Base-by-base conservation (phyloP, 2,329 filamentous ascomycete genomes). In the Cytospora piceae region DNA sequence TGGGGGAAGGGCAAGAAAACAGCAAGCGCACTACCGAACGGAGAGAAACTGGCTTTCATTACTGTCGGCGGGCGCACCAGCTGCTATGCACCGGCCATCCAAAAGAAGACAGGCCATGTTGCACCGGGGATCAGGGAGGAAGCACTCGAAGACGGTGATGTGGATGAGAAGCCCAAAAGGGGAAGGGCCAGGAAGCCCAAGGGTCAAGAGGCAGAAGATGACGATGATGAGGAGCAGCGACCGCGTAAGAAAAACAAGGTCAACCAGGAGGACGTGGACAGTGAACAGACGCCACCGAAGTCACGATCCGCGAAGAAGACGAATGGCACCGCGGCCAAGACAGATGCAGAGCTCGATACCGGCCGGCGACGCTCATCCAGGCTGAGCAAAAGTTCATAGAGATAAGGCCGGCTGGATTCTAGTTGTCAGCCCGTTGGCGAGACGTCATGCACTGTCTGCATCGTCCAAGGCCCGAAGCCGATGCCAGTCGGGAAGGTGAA, bases 61-160 rank as follows among this genome's bases (percentile, higher is more conserved):
- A 97, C 90, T 0, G 94, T 98, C 0, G 94, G 94, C 0, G 94
- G 94, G 2, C 83, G 95, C 55, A 98, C 95, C 4, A 97, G 92
- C 73, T 96, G 94, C 57, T 90, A 94, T 61, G 93, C 96, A 0
- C 93, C 93, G 0, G 87, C 83, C 15, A 79, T 95, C 32, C 95
- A 98, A 80, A 96, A 93, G 81, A 97, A 96, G 81, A 85, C 77
- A 0, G 83, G 83, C 0, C 74, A 74, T 4, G 75, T 81, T 5
- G 75, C 74, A 4, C 68, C 77, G 0, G 77, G 77, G 0, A 77
- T 80, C 34, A 84, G 85, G 69, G 78, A 81, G 55, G 78, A 82
- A 65, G 72, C 75, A 0, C 57, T 76, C 3, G 75, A 78, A 51
- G 74, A 75, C 6, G 74, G 73, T 15, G 69, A 74, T 20, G 66